Evolutionary conservation across 768 basidiomycete genomes (phyloP), one percentile per base, ranked within the genome.

Genomic region (Boletus coccyginus): DNA sequence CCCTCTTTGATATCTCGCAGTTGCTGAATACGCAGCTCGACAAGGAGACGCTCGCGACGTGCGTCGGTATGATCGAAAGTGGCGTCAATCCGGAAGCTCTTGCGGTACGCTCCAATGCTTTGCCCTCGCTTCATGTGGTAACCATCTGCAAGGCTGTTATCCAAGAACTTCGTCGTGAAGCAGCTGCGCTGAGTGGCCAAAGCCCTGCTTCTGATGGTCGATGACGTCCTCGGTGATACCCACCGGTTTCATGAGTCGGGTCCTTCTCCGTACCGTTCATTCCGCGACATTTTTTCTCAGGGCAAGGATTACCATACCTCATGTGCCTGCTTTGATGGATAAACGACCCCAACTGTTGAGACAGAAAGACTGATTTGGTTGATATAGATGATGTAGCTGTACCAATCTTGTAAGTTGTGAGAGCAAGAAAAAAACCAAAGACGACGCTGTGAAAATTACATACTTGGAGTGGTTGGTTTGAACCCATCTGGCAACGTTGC

Each of bases 81-180:
- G 94, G 94, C 17, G 90, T 90, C 46, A 96, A 95, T 70, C 92
- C 94, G 12, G 92, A 95, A 66, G 93, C 92, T 0, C 78, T 96
- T 45, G 94, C 93, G 63, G 94, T 95, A 68, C 52, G 86, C 74
- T 16, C 71, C 64, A 36, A 52, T 8, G 17, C 8, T 13, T 38
- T 39, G n/a, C 17, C 35, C 44, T 48, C 46, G 27, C 48, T n/a
- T 63, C 50, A 54, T 31, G 24, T 52, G 13, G 53, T 46, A 27
- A 52, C 55, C 39, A 21, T 52, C 19, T 48, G 27, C 56, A 46
- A 94, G 91, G 89, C 87, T 36, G 90, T 94, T 4, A 83, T 94
- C 51, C 89, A 90, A 66, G 92, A 93, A 69, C 82, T 94, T 19
- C 79, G 90, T 53, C 77, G 87, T 51, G 91, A 93, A 73, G 84